Evolutionary conservation across 345 rosid species (phyloP), one percentile per base, ranked within the genome.

Genomic region (Reutealis trisperma): DNA sequence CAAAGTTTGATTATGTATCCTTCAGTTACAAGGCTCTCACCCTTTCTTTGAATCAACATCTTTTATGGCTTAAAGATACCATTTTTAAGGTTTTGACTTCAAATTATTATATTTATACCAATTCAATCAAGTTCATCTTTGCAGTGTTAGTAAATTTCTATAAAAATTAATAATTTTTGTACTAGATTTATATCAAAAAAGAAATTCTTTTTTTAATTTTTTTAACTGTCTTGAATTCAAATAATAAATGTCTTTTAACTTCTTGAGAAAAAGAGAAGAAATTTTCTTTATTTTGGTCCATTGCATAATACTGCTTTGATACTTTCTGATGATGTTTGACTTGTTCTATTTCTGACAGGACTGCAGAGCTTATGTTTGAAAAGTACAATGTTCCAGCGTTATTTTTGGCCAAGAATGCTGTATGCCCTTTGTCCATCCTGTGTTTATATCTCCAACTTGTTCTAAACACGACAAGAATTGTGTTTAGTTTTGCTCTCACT

Each of bases 391-490:
- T 91, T 80, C 98, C 99, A 70, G 97, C 98, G n/a, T 81, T 96
- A 76, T 96, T 96, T 87, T 83, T 94, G 93, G 94, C 99, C 77
- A 96, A 96, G 87, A 96, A 96, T 77, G 98, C 98, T 81, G 99
- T 94, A 93, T 76, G 87, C 44, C 73, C 80, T 81, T 70, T 27
- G 62, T 72, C 63, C 75, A 18, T 81, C 54, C 34, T 77, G 10
- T 63, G 22, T 65, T 71, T 19, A 3, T 27, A 32, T 66, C 62
- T 76, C 27, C 66, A 45, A 63, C 8, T 64, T 70, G 70, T 61
- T 16, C 65, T 71, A 12, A 65, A 52, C 37, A 15, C 18, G 8
- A 42, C 25, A 11, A 15, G 25, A n/a, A 47, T 37, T 52, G 67
- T 30, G 5, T 32, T 52, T 30, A 55, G 8, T 74, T 37, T 45